Percentiles rank a stretch among this genome's conserved stretches.
Evolutionary conservation across 1,284 basidiomycete genomes (phyloP).

Genomic region (Puccinia triticina): DNA sequence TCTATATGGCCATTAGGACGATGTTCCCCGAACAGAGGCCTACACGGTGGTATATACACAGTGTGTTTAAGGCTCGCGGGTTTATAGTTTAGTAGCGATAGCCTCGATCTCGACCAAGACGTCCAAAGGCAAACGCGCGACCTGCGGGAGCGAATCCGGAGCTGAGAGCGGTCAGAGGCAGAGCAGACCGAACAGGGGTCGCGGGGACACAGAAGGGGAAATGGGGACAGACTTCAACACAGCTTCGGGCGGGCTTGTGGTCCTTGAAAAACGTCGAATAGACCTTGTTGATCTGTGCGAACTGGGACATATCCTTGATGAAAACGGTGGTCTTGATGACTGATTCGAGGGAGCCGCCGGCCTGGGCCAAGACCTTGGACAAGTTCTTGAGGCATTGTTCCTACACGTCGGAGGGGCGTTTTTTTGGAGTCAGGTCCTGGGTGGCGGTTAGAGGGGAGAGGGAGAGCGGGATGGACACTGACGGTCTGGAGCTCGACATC

Average conservation of each 20-base stretch:
- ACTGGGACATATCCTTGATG: conserved; percentile 89
- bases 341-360: conserved; percentile 74
- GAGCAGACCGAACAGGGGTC: too few species aligned
- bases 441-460: background rate
- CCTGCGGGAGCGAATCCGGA: conserved; percentile 58
- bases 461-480: conserved; percentile 53
- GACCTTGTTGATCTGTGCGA: conserved; percentile 74
- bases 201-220: too few species aligned
- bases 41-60: too few species aligned
- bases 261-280: conserved; percentile 69
- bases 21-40: too few species aligned
- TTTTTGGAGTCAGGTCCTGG: too few species aligned
- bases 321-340: conserved; percentile 90
- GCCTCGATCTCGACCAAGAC: conserved; percentile 90
- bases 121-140: conserved; percentile 73
- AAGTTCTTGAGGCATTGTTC: conserved; percentile 84
- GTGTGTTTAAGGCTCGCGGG: too few species aligned
- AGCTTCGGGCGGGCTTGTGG: conserved; percentile 88
- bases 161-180: background rate
- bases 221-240: conserved; percentile 67
- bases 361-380: conserved; percentile 77
- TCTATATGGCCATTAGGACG: too few species aligned
- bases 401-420: conserved; percentile 55
- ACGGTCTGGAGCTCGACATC: conserved; percentile 81
- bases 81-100: conserved; percentile 65